phyloP scores from a whole-genome alignment of 139 green algal species.

The Eudorina sp. region DNA sequence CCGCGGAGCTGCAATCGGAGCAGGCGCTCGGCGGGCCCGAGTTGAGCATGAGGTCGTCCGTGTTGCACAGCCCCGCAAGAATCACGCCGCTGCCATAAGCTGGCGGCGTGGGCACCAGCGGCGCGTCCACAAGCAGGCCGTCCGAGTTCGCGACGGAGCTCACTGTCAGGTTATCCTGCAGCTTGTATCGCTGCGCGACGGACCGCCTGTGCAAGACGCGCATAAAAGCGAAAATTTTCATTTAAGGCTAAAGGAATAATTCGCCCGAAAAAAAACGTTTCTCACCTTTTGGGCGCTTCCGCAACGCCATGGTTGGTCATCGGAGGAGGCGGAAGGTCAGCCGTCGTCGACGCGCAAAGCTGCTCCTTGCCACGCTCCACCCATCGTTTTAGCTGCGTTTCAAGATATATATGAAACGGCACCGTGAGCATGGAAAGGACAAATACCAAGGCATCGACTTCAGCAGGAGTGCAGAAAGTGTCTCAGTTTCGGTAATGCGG shows the following conservation, averaged over 20 bases:
- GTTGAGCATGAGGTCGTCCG: neutral
- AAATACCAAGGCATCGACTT: neutral
- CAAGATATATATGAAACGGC: neutral
- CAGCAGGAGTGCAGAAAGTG: too few species aligned
- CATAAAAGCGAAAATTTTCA: too few species aligned
- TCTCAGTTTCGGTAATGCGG: too few species aligned
- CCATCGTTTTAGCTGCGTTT: neutral
- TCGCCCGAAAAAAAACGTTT: too few species aligned
- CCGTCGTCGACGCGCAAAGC: too few species aligned
- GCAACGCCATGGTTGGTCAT: neutral
- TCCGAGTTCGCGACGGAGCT: neutral
- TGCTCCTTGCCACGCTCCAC: slow-evolving; percentile 9
- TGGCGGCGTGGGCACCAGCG: neutral
- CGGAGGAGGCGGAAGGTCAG: slow-evolving; percentile 1
- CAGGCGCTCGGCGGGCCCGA: slow-evolving; percentile 10
- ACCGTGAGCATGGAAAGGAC: neutral
- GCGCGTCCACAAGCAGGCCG: neutral
- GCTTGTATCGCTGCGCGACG: neutral
- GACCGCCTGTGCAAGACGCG: slow-evolving; percentile 12
- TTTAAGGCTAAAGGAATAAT: too few species aligned
- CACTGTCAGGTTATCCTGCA: slow-evolving; percentile 11
- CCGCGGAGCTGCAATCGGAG: slow-evolving; percentile 7
- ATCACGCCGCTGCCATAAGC: neutral
- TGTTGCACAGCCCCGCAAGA: neutral
- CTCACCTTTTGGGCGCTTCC: neutral